Evolutionary conservation across 495 filamentous ascomycete genomes (phyloP).

Genomic region (Penicillium crystallinum): DNA sequence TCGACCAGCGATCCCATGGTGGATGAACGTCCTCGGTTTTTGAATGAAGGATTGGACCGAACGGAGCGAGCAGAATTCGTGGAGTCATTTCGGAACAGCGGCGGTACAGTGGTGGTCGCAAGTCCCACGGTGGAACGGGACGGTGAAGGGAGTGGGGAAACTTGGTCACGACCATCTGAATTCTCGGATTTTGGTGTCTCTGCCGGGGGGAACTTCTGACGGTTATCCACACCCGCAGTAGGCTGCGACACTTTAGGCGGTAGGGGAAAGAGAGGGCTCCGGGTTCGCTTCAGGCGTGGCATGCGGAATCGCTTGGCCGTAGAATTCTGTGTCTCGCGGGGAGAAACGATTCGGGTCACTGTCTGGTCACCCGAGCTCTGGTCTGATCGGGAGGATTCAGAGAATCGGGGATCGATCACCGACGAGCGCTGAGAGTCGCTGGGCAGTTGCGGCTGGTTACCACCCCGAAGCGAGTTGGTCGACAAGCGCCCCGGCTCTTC

Average conservation of each 20-base stretch:
- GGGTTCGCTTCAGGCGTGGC: constrained; percentile 74
- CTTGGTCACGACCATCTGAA: constrained; percentile 31
- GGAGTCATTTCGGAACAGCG: constrained; percentile 56
- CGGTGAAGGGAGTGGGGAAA: constrained; percentile 53
- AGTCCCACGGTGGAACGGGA: constrained; percentile 48
- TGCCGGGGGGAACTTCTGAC: constrained; percentile 18
- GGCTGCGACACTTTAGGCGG: constrained; percentile 55
- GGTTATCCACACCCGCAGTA: constrained; percentile 19
- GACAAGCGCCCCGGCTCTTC: constrained; percentile 63
- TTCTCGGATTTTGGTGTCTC: constrained; percentile 24
- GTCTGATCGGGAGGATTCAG: constrained; percentile 90
- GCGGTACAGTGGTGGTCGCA: constrained; percentile 30
- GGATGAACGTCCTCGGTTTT: constrained; percentile 73
- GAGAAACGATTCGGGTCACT: constrained; percentile 27
- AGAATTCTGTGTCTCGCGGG: constrained; percentile 25
- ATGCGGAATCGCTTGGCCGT: constrained; percentile 74
- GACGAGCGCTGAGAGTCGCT: constrained; percentile 66
- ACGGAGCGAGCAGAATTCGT: constrained; percentile 63
- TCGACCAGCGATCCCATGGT: constrained; percentile 73
- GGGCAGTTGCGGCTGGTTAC: constrained; percentile 47
- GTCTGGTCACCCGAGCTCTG: constrained; percentile 74
- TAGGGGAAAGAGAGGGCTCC: constrained; percentile 81
- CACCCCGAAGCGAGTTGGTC: constrained; percentile 43
- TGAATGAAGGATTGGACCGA: constrained; percentile 61
- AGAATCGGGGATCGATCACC: constrained; percentile 65